phyloP scores from a whole-genome alignment of 352 stramenopile species.

The Phytopythium delawarense region DNA sequence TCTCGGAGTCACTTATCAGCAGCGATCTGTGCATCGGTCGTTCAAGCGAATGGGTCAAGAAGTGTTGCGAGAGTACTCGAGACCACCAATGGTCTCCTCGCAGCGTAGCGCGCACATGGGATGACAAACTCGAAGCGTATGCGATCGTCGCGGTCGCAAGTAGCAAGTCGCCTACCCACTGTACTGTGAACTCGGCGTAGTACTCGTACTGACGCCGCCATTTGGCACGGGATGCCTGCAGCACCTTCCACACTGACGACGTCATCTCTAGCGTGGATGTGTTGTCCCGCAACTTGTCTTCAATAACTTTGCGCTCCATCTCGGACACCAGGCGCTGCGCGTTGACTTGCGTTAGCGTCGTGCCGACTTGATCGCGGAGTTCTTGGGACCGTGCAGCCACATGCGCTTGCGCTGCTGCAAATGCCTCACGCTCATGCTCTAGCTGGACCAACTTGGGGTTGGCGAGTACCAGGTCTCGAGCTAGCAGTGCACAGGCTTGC shows the following conservation, averaged over 20 bases:
- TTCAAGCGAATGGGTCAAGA: slow-evolving; percentile 23
- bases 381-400: slow-evolving; percentile 29
- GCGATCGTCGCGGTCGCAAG: slow-evolving; percentile 44
- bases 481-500: slow-evolving; percentile 39
- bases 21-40: slow-evolving; percentile 28
- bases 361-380: slow-evolving; percentile 31
- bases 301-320: slow-evolving; percentile 39
- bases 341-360: slow-evolving; percentile 24
- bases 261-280: slow-evolving; percentile 51
- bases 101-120: slow-evolving; percentile 10
- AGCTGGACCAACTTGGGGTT: slow-evolving; percentile 53
- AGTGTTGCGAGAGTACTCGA: slow-evolving; percentile 21
- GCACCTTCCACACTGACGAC: slow-evolving; percentile 46
- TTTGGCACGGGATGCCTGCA: slow-evolving; percentile 33
- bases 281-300: slow-evolving; percentile 48
- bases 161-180: slow-evolving; percentile 62
- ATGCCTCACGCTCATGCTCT: slow-evolving; percentile 36
- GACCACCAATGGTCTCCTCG: slow-evolving; percentile 28
- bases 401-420: slow-evolving; percentile 29
- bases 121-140: slow-evolving; percentile 36
- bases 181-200: slow-evolving; percentile 30
- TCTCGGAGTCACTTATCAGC: slow-evolving; percentile 20
- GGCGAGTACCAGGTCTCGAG: slow-evolving; percentile 47
- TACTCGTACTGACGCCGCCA: slow-evolving; percentile 38
- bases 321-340: slow-evolving; percentile 41